A percentile compares a stretch with the other conserved stretches of the same genome.
Evolutionary conservation across 2,329 filamentous ascomycete genomes (phyloP).

Genomic region (Colletotrichum sp.): DNA sequence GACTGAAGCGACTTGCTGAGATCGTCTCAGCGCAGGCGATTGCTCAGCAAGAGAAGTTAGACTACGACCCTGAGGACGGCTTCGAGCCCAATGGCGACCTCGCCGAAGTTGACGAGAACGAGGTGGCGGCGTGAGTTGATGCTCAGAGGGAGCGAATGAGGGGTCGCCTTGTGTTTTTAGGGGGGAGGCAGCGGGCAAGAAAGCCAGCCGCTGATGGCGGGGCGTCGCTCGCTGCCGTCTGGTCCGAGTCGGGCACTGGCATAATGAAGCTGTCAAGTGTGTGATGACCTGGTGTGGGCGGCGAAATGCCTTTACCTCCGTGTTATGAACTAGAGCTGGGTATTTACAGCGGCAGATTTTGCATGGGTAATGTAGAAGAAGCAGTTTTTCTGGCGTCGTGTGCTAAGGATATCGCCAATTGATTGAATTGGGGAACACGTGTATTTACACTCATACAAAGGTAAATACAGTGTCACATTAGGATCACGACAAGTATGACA

Average conservation of each 20-base stretch:
- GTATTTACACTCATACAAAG: neutral
- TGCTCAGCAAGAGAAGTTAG: constrained; percentile 88
- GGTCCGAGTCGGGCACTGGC: neutral
- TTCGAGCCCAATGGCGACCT: constrained; percentile 58
- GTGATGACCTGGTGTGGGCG: neutral
- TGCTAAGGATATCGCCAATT: constrained; percentile 15
- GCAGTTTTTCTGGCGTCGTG: constrained; percentile 3
- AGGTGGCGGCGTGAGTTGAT: constrained; percentile 17
- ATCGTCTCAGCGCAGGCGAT: constrained; percentile 97
- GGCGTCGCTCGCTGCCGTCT: neutral
- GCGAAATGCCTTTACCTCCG: neutral
- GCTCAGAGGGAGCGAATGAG: neutral
- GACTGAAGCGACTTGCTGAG: constrained; percentile 94
- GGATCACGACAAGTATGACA: neutral
- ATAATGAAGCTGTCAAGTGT: constrained; percentile 8
- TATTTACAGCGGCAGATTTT: neutral
- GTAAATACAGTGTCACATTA: neutral
- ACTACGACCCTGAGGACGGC: constrained; percentile 51
- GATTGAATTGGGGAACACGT: neutral
- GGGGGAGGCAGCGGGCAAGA: neutral
- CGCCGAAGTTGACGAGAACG: constrained; percentile 55
- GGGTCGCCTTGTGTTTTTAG: neutral
- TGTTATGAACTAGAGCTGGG: neutral
- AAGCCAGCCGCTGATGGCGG: neutral
- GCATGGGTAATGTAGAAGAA: constrained; percentile 20